phyloP scores from a whole-genome alignment of 345 rosid genomes.

The Bruguiera sexangula region DNA sequence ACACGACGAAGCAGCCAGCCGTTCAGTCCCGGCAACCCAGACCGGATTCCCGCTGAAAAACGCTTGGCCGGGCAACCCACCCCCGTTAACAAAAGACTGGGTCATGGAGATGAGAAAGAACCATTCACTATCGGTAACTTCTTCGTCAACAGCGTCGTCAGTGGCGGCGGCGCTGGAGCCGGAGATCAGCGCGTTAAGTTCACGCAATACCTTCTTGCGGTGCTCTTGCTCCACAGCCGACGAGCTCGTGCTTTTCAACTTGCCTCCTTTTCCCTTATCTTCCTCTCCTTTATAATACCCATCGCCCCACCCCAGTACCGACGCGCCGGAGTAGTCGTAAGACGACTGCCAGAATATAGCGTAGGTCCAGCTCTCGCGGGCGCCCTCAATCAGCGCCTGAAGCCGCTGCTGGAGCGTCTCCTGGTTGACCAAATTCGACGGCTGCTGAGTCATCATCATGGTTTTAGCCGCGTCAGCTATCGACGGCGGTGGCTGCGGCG shows the following conservation, averaged over 20 bases:
- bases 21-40: constrained; percentile 69
- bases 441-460: constrained; percentile 9
- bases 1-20: constrained; percentile 54
- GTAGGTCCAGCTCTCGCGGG: constrained; percentile 76
- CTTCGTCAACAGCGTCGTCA: constrained; percentile 76
- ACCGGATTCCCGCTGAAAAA: constrained; percentile 45
- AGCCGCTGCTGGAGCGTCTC: constrained; percentile 90
- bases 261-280: constrained; percentile 46
- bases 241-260: constrained; percentile 21
- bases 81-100: constrained; percentile 61
- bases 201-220: constrained; percentile 68
- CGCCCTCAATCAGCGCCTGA: constrained; percentile 69
- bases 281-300: constrained; percentile 92
- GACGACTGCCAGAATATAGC: constrained; percentile 96
- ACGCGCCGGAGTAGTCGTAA: constrained; percentile 54
- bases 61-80: constrained; percentile 79
- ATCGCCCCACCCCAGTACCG: constrained; percentile 83
- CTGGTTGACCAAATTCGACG: constrained; percentile 44
- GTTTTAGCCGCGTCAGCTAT: too few relatives aligned
- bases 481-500: constrained; percentile 13
- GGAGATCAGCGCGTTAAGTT: constrained; percentile 76
- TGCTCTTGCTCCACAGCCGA: constrained; percentile 73
- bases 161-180: constrained; percentile 42
- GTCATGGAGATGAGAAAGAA: constrained; percentile 93
- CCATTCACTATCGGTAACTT: constrained; percentile 96